These are phyloP conservation scores for Metschnikowia vanudenii DNA, from an alignment of 805 yeast genomes.

Conservation along the genomic window DNA sequence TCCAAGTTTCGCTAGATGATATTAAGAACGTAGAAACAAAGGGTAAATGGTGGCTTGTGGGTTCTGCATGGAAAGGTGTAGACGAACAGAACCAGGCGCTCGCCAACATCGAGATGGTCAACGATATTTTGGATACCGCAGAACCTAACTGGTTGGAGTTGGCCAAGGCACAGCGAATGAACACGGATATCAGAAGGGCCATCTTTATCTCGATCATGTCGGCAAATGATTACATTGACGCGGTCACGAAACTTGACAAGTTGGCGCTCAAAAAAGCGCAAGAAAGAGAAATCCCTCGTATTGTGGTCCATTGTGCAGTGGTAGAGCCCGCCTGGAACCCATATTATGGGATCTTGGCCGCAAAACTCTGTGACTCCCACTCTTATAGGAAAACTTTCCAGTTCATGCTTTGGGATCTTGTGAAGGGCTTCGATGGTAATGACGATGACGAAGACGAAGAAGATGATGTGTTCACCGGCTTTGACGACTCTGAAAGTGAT, in stretches of 20 bases:
- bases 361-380: slow-evolving; percentile 72
- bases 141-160: slow-evolving; percentile 88
- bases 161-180: slow-evolving; percentile 87
- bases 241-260: slow-evolving; percentile 78
- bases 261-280: slow-evolving; percentile 75
- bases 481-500: slow-evolving; percentile 44
- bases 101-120: slow-evolving; percentile 46
- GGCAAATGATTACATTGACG: slow-evolving; percentile 87
- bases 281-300: slow-evolving; percentile 82
- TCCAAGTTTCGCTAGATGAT: slow-evolving; percentile 81
- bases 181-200: slow-evolving; percentile 92
- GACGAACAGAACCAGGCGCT: slow-evolving; percentile 24
- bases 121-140: slow-evolving; percentile 62
- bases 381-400: slow-evolving; percentile 80
- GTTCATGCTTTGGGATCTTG: slow-evolving; percentile 83
- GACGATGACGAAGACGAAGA: slow-evolving; percentile 45
- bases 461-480: slow-evolving; percentile 41
- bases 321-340: slow-evolving; percentile 86
- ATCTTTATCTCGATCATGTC: slow-evolving; percentile 94
- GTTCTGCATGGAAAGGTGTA: slow-evolving; percentile 93
- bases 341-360: slow-evolving; percentile 78
- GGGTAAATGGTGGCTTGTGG: slow-evolving; percentile 99
- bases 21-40: slow-evolving; percentile 69
- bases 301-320: slow-evolving; percentile 80
- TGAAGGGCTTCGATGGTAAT: slow-evolving; percentile 60